Conservation (phyloP, 768 basidiomycete species). For the Mycena leptocephala region DNA sequence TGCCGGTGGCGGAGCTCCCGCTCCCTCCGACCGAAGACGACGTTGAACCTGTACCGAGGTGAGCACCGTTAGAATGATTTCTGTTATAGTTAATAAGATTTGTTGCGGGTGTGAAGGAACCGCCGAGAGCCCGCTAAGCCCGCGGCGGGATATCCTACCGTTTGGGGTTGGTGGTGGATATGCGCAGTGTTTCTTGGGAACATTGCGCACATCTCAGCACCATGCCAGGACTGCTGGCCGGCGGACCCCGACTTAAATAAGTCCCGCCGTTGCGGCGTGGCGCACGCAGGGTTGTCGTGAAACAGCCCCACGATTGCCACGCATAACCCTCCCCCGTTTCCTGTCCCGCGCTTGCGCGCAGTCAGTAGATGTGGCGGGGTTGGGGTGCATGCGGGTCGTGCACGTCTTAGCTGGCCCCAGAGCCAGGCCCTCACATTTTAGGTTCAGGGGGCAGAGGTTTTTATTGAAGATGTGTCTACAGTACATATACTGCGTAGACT, state of each 20-base stretch:
- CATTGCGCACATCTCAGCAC: neutral
- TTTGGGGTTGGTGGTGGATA: neutral
- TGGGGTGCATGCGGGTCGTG: neutral
- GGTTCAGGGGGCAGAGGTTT: neutral
- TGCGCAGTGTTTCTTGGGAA: neutral
- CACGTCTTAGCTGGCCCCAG: neutral
- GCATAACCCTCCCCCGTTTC: neutral
- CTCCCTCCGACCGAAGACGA: constrained; percentile 11
- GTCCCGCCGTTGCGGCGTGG: constrained; percentile 7
- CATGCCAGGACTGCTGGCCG: constrained; percentile 17
- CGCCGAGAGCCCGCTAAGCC: too few species aligned
- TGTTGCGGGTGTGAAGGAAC: neutral
- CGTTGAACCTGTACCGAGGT: neutral
- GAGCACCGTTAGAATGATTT: neutral
- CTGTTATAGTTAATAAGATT: neutral
- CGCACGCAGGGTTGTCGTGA: neutral
- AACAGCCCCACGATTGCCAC: neutral
- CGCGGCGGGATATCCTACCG: neutral
- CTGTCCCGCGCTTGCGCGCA: neutral
- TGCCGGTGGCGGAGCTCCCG: constrained; percentile 21
- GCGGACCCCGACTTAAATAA: constrained; percentile 9
- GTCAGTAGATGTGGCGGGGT: neutral
- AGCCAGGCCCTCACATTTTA: neutral
- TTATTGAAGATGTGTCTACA: neutral
- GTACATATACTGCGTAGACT: neutral